Percentiles rank a stretch among this genome's conserved stretches.
phyloP scores from a whole-genome alignment of 805 yeast genomes.

The Kazachstania taianensis region DNA sequence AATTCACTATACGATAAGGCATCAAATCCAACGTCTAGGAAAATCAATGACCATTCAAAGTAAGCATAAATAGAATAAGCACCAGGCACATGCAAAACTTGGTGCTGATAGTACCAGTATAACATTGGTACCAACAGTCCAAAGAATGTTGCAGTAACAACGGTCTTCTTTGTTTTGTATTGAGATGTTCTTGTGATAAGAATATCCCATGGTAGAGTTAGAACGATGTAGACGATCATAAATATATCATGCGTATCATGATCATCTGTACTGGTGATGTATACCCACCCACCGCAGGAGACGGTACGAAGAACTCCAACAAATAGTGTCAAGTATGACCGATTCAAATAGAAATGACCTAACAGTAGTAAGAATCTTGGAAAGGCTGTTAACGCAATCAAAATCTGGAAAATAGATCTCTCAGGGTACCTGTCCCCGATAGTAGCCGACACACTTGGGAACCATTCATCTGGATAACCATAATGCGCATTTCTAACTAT shows the following conservation, averaged over 20 bases:
- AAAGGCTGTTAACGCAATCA: slow-evolving; percentile 88
- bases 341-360: slow-evolving; percentile 35
- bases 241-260: slow-evolving; percentile 94
- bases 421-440: slow-evolving; percentile 97
- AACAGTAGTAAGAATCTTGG: slow-evolving; percentile 66
- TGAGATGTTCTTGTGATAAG: slow-evolving; percentile 43
- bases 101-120: slow-evolving; percentile 86
- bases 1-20: slow-evolving; percentile 70
- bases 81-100: slow-evolving; percentile 79
- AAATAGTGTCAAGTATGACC: slow-evolving; percentile 17
- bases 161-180: slow-evolving; percentile 35
- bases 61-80: slow-evolving; percentile 93
- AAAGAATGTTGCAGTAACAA: slow-evolving; percentile 55
- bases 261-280: slow-evolving; percentile 92
- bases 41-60: slow-evolving; percentile 84
- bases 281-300: slow-evolving; percentile 98
- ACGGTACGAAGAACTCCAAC: slow-evolving; percentile 82
- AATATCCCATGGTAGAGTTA: slow-evolving; percentile 87
- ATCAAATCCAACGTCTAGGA: slow-evolving; percentile 80
- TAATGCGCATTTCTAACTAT: slow-evolving; percentile 79
- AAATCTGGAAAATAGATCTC: slow-evolving; percentile 79
- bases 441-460: slow-evolving; percentile 93
- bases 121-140: slow-evolving; percentile 68
- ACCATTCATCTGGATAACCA: slow-evolving; percentile 97
- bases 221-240: slow-evolving; percentile 81